phyloP scores from a whole-genome alignment of 345 rosid genomes.

The Brassica carinata region DNA sequence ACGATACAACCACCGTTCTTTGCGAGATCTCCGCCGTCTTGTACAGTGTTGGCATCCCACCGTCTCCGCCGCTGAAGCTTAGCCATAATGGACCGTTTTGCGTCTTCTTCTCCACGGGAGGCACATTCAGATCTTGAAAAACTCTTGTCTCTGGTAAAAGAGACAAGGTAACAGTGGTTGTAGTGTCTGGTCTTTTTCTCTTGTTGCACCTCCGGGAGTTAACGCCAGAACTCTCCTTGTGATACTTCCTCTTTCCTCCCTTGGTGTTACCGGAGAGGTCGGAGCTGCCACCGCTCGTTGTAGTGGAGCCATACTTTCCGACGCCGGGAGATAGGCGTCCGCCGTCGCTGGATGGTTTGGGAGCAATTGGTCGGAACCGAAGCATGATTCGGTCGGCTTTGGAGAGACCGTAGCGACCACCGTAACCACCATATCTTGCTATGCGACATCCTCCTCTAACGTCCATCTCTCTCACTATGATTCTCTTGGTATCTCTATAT shows the following conservation, averaged over 20 bases:
- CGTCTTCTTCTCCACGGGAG: slow-evolving; percentile 23
- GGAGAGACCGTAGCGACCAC: slow-evolving; percentile 53
- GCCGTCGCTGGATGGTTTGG: slow-evolving; percentile 52
- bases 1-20: slow-evolving; percentile 37
- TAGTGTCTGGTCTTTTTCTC: slow-evolving; percentile 15
- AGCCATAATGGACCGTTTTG: slow-evolving; percentile 51
- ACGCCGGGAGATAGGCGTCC: slow-evolving; percentile 20
- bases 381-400: slow-evolving; percentile 78
- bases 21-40: slow-evolving; percentile 33
- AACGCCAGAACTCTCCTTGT: slow-evolving; percentile 22
- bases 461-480: slow-evolving; percentile 35
- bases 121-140: slow-evolving; percentile 29
- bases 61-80: slow-evolving; percentile 41
- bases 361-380: slow-evolving; percentile 83
- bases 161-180: slow-evolving; percentile 54
- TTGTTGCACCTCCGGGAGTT: slow-evolving; percentile 42
- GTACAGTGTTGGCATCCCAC: slow-evolving; percentile 15
- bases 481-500: not conserved
- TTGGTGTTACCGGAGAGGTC: slow-evolving; percentile 40
- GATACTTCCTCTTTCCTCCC: slow-evolving; percentile 44
- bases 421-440: slow-evolving; percentile 59
- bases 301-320: slow-evolving; percentile 34
- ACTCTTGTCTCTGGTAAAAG: slow-evolving; percentile 62
- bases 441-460: slow-evolving; percentile 79
- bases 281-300: slow-evolving; percentile 37